phyloP scores from a whole-genome alignment of 257 asterid genomes.

The Linderniella brevidens region DNA sequence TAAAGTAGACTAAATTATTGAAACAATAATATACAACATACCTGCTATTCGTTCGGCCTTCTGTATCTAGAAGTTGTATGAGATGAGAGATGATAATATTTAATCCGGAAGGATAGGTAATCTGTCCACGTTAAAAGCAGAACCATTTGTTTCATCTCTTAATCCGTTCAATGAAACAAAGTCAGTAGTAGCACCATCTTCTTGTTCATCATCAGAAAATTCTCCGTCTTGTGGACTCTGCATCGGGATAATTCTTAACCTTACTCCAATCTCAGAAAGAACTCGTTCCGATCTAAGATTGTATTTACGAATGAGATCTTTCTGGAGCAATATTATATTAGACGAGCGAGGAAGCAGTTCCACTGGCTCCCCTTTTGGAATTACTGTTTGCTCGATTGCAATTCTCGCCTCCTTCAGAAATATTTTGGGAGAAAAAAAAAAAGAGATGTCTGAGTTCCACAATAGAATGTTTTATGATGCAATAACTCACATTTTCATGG shows the following conservation, averaged over 20 bases:
- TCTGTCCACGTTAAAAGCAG: conserved; percentile 28
- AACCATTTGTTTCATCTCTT: conserved; percentile 37
- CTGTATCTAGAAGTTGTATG: too few species aligned
- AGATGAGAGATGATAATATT: too few species aligned
- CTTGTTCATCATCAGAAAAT: conserved; percentile 13
- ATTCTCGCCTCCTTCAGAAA: conserved; percentile 69
- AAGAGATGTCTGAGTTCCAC: too few species aligned
- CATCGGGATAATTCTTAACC: conserved; percentile 59
- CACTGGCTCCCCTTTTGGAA: conserved; percentile 67
- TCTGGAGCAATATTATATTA: conserved; percentile 60
- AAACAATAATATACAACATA: too few species aligned
- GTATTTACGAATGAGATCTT: conserved; percentile 72
- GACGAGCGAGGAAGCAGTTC: conserved; percentile 76
- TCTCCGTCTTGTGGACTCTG: conserved; percentile 24
- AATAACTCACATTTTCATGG: too few species aligned
- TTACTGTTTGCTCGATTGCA: conserved; percentile 68
- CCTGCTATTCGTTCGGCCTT: too few species aligned
- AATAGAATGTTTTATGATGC: too few species aligned
- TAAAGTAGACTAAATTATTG: too few species aligned
- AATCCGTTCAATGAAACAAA: conserved; percentile 16
- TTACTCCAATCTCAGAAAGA: conserved; percentile 35
- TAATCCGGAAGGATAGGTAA: conserved; percentile 77
- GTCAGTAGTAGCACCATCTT: conserved; percentile 18
- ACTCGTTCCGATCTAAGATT: conserved; percentile 68
- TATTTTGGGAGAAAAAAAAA: not conserved